A percentile compares a stretch with the other conserved stretches of the same genome.
phyloP scores from a whole-genome alignment of 257 asterid species.

The Eucommia ulmoides region DNA sequence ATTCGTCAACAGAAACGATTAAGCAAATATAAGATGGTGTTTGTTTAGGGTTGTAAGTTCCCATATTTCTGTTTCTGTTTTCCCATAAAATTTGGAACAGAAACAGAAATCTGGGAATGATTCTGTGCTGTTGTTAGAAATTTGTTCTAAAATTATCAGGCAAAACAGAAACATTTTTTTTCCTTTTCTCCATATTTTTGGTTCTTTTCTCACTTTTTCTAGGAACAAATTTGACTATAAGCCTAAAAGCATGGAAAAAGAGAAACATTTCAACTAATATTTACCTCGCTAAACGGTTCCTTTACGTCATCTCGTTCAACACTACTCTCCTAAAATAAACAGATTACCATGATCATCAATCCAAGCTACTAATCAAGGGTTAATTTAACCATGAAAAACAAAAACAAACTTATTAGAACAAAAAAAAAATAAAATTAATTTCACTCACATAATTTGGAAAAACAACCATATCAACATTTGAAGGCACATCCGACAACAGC shows the following conservation, averaged over 20 bases:
- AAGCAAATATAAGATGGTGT: not conserved
- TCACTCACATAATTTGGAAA: too few species aligned
- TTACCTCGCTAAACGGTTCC: constrained; percentile 97
- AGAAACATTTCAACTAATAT: not conserved
- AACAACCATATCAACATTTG: constrained; percentile 22
- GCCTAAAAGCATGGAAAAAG: not conserved
- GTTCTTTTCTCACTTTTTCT: not conserved
- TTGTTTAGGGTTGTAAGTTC: not conserved
- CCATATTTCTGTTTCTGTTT: not conserved
- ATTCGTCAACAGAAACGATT: not conserved
- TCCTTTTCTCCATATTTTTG: too few species aligned
- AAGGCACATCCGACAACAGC: constrained; percentile 25
- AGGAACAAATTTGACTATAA: not conserved
- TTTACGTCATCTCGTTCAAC: constrained; percentile 84
- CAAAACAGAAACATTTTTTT: too few species aligned
- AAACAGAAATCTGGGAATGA: not conserved
- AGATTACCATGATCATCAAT: too few species aligned
- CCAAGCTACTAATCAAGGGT: too few species aligned
- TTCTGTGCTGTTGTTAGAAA: not conserved
- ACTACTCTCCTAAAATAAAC: constrained; percentile 80
- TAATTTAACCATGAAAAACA: too few species aligned
- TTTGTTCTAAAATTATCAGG: not conserved
- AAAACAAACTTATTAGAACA: too few species aligned
- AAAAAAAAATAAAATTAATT: too few species aligned
- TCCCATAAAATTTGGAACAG: not conserved